Evolutionary conservation across 2,329 filamentous ascomycete species (phyloP), one percentile per base, ranked within the genome.

Genomic region (Bisporella sp.): DNA sequence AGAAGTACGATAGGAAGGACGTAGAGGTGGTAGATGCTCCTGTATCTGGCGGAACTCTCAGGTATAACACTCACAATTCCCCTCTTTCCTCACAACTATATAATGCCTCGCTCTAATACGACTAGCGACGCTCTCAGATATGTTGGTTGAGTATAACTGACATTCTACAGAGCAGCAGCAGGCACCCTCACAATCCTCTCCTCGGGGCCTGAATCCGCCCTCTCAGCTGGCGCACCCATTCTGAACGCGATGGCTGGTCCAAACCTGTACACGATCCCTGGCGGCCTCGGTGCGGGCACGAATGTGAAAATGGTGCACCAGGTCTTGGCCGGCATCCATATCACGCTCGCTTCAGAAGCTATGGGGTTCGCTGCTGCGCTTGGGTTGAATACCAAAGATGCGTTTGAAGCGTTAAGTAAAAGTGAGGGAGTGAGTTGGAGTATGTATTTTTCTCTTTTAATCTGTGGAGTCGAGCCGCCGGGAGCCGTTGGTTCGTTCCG

Each of bases 111-210:
- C 21, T 21, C 21, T 3, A 21, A 3, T 21, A 21, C 21, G 21
- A 21, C 3, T 21, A 21, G 21, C 21, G 21, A 21, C 21, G 21
- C 21, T 21, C 21, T 21, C 21, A 21, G 21, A 21, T 21, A 21
- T 21, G 21, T 21, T 21, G 3, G 21, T 21, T 21, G 21, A 21
- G 21, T 21, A 21, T 21, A 21, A 21, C 21, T 21, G 21, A 21
- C 21, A 21, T 21, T 21, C 21, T 3, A 21, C 21, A 75, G 85
- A 33, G 85, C 85, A 1, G 84, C 82, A 0, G 77, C 85, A 45
- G 86, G 86, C 4, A 87, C 85, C 0, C 69, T 90, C 41, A 86
- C 84, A 5, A 89, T 91, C 62, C 88, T 91, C 78, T 84, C 84
- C 0, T 81, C 82, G 2, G 84, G 75, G 0, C 70, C 77, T 0